phyloP scores from a whole-genome alignment of 345 rosid species.

The Murraya koenigii region DNA sequence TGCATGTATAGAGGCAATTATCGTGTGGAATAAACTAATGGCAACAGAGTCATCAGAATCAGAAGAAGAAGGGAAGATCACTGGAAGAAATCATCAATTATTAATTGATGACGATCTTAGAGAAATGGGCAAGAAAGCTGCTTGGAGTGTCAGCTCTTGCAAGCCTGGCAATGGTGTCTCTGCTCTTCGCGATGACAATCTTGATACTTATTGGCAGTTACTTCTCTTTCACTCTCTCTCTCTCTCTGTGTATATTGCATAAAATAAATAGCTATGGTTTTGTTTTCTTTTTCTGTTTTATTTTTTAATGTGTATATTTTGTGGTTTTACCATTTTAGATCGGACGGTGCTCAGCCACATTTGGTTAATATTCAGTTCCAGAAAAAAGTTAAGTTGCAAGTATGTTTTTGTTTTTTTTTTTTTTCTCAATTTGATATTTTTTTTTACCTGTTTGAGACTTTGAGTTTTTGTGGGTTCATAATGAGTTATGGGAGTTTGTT shows the following conservation, averaged over 20 bases:
- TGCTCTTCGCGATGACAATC: slow-evolving; percentile 82
- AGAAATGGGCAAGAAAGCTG: slow-evolving; percentile 90
- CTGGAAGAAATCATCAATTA: slow-evolving; percentile 59
- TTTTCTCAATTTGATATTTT: neutral
- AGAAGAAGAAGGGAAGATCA: slow-evolving; percentile 84
- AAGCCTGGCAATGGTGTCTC: slow-evolving; percentile 89
- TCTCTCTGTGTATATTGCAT: neutral
- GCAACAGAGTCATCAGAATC: slow-evolving; percentile 91
- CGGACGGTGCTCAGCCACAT: slow-evolving; percentile 97
- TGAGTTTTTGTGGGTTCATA: neutral
- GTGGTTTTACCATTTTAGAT: slow-evolving; percentile 36
- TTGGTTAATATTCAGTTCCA: slow-evolving; percentile 91
- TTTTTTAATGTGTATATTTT: neutral
- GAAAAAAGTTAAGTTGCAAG: slow-evolving; percentile 93
- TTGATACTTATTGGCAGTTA: slow-evolving; percentile 94
- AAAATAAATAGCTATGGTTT: neutral
- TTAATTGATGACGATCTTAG: slow-evolving; percentile 72
- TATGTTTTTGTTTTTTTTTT: slow-evolving; percentile 11
- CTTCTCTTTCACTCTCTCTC: neutral
- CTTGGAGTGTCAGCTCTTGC: slow-evolving; percentile 98
- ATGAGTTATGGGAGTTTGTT: neutral
- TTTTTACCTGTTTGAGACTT: neutral
- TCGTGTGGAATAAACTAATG: slow-evolving; percentile 27
- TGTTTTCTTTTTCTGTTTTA: neutral
- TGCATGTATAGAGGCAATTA: too few relatives aligned